These are phyloP conservation scores for Trichoderma koningii DNA, from an alignment of 2,329 filamentous ascomycete genomes.

Conservation along the genomic window DNA sequence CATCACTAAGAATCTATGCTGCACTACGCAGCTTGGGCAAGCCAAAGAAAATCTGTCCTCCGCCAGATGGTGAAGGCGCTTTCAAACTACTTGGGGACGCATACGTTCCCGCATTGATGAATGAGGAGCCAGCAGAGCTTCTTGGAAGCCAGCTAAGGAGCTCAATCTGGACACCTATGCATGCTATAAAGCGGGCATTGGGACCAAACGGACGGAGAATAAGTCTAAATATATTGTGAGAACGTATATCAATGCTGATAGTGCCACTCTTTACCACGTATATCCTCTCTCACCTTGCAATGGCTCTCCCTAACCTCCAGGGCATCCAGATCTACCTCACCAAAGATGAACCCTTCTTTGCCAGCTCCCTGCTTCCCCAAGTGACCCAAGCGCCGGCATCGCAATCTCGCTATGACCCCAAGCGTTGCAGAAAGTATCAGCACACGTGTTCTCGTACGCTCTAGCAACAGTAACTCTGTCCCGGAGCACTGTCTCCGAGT, in stretches of 20 bases:
- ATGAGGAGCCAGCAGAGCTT: background rate
- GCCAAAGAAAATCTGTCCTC: background rate
- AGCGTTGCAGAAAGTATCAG: constrained; percentile 12
- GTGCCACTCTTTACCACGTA: constrained; percentile 8
- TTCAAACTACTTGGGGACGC: constrained; percentile 14
- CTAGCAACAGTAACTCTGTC: background rate
- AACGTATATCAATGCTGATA: background rate
- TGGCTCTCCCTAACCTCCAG: constrained; percentile 8
- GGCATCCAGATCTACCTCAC: background rate
- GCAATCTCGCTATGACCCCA: constrained; percentile 13
- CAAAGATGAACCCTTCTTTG: background rate
- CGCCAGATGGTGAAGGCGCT: no score
- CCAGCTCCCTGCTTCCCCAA: background rate
- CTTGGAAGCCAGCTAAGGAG: background rate
- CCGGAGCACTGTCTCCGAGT: constrained; percentile 2
- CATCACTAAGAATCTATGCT: constrained; percentile 7
- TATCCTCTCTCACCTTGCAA: constrained; percentile 7
- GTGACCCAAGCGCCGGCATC: constrained; percentile 9
- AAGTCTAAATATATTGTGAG: no score
- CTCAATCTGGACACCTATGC: background rate
- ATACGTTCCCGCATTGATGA: constrained; percentile 1
- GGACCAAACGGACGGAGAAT: background rate
- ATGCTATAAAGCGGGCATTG: background rate
- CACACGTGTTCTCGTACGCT: constrained; percentile 15
- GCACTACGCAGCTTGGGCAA: background rate